phyloP scores from a whole-genome alignment of 352 stramenopile genomes.

The Phytophthora agathidicida region DNA sequence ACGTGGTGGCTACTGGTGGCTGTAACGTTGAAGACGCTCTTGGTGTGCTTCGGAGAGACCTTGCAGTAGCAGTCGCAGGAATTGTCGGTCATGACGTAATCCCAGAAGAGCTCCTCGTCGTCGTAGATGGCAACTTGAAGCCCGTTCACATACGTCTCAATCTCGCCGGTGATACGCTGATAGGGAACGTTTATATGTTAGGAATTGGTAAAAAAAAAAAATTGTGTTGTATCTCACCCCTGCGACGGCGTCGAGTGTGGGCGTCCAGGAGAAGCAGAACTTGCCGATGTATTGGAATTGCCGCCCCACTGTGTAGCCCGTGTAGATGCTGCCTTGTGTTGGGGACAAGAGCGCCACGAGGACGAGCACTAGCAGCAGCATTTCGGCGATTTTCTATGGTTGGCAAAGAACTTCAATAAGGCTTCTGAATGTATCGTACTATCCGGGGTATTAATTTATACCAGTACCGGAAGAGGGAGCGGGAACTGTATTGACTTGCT shows the following conservation, averaged over 20 bases:
- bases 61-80: slow-evolving; percentile 78
- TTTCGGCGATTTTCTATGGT: slow-evolving; percentile 27
- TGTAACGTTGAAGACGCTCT: slow-evolving; percentile 72
- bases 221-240: slow-evolving; percentile 43
- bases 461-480: no score
- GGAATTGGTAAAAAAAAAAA: no score
- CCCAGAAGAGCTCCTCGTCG: slow-evolving; percentile 80
- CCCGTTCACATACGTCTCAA: slow-evolving; percentile 65
- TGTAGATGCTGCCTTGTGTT: slow-evolving; percentile 44
- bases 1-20: slow-evolving; percentile 43
- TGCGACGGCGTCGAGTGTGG: slow-evolving; percentile 61
- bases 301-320: slow-evolving; percentile 65
- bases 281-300: slow-evolving; percentile 86
- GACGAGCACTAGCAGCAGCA: slow-evolving; percentile 25
- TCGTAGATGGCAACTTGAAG: slow-evolving; percentile 83
- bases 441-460: no score
- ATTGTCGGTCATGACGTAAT: slow-evolving; percentile 70
- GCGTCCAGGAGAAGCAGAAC: slow-evolving; percentile 80
- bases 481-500: no score
- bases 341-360: neutral
- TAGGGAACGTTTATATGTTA: neutral
- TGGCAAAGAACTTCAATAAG: slow-evolving; percentile 29
- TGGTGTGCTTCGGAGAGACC: slow-evolving; percentile 67
- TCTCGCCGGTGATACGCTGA: slow-evolving; percentile 61
- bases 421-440: no score